phyloP scores from a whole-genome alignment of 768 basidiomycete species.

The Leccinum obscurum region DNA sequence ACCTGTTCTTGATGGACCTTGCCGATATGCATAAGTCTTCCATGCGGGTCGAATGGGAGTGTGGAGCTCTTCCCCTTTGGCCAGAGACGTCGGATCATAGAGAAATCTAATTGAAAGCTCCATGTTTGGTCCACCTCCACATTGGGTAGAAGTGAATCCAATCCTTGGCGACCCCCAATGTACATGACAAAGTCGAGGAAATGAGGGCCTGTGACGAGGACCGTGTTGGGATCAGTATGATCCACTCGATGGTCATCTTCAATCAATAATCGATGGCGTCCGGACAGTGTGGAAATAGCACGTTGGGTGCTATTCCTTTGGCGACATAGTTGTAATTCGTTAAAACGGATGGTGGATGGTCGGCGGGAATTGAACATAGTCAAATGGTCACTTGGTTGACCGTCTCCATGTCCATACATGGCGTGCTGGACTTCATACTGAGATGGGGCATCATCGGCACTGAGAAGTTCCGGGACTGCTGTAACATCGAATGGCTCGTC shows the following conservation, averaged over 20 bases:
- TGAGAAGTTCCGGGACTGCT: neutral
- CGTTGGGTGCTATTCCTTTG: neutral
- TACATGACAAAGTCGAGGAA: neutral
- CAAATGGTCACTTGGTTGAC: neutral
- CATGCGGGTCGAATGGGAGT: neutral
- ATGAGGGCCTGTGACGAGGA: neutral
- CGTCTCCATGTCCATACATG: neutral
- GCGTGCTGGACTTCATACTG: neutral
- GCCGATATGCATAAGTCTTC: neutral
- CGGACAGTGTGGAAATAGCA: neutral
- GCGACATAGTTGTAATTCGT: too few relatives aligned
- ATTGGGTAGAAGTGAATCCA: neutral
- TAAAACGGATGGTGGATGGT: neutral
- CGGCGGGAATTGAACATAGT: neutral
- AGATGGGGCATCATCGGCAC: neutral
- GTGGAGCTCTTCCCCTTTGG: neutral
- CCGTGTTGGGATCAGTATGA: neutral
- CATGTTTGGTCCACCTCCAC: neutral
- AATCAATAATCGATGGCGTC: neutral
- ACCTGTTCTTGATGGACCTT: neutral
- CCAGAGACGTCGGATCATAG: neutral
- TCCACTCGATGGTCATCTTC: neutral
- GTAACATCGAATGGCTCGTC: neutral
- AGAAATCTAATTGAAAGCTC: neutral
- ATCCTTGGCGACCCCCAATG: neutral